Conservation (phyloP, 257 asterid genomes). For the Solanum medicagineum region DNA sequence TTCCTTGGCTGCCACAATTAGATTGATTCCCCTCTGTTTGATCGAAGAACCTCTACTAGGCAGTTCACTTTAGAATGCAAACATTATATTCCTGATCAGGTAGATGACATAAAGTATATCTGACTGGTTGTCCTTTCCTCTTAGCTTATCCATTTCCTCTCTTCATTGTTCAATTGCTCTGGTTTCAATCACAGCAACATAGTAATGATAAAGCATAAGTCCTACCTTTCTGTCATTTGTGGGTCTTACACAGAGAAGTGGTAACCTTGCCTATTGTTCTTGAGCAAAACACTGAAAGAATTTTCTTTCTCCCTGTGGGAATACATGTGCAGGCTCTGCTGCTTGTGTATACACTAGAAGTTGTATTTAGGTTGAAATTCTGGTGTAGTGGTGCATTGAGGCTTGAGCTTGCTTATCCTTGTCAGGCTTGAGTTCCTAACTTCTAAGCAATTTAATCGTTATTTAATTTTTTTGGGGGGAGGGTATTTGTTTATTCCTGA, state of each 20-base stretch:
- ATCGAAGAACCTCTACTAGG: not conserved
- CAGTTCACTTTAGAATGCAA: not conserved
- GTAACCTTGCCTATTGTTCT: not conserved
- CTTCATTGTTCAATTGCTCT: not conserved
- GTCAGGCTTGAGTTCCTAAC: not conserved
- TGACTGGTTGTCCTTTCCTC: not conserved
- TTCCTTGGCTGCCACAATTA: not conserved
- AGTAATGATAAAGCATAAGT: not conserved
- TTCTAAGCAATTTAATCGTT: not conserved
- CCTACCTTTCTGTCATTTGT: not conserved
- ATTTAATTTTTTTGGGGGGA: not conserved
- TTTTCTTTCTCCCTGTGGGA: not conserved
- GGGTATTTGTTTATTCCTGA: not conserved
- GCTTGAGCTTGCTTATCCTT: not conserved
- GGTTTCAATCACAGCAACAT: not conserved
- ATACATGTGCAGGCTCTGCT: not conserved
- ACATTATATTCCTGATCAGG: not conserved
- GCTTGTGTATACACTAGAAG: not conserved
- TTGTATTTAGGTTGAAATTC: not conserved
- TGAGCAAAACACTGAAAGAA: not conserved
- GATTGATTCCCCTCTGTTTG: not conserved
- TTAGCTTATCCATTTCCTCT: not conserved
- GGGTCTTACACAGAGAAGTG: too few species aligned
- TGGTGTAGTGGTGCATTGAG: not conserved
- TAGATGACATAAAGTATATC: not conserved